phyloP scores from a whole-genome alignment of 371 early-diverging fungal genomes.

The Massospora cicadina region DNA sequence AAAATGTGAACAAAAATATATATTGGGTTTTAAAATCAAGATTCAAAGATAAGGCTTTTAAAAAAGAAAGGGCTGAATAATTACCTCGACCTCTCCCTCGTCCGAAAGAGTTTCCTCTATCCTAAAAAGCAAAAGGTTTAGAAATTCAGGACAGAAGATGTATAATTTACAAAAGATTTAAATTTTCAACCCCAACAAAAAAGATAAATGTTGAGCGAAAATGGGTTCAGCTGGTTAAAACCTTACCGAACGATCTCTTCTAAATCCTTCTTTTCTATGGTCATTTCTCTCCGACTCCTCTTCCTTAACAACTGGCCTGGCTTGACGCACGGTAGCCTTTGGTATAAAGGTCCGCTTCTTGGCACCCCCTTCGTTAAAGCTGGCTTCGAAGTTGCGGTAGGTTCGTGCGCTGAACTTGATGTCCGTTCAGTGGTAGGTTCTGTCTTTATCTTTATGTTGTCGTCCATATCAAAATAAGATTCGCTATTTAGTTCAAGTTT shows the following conservation, averaged over 20 bases:
- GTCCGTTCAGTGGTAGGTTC: too few relatives aligned
- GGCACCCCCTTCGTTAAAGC: slow-evolving; percentile 1
- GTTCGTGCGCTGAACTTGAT: too few relatives aligned
- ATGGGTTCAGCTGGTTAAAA: too few relatives aligned
- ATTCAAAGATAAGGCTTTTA: background rate
- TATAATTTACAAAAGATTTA: too few relatives aligned
- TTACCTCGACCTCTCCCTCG: background rate
- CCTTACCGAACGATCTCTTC: background rate
- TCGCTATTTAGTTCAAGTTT: too few relatives aligned
- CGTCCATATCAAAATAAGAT: too few relatives aligned
- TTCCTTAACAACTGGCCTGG: background rate
- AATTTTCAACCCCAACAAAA: too few relatives aligned
- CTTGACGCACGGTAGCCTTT: background rate
- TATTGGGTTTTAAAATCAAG: too few relatives aligned
- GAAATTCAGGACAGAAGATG: too few relatives aligned
- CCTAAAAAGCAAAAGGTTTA: background rate
- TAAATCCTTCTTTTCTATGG: background rate
- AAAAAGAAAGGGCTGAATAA: background rate
- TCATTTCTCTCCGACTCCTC: background rate
- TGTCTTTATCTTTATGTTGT: too few relatives aligned
- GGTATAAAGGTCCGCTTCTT: background rate
- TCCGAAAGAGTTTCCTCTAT: background rate
- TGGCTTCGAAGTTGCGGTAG: background rate
- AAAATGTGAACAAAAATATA: too few relatives aligned
- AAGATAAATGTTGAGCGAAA: too few relatives aligned